These are phyloP conservation scores for Boletus mariae DNA, from an alignment of 1,284 basidiomycete genomes.

Conservation along the genomic window DNA sequence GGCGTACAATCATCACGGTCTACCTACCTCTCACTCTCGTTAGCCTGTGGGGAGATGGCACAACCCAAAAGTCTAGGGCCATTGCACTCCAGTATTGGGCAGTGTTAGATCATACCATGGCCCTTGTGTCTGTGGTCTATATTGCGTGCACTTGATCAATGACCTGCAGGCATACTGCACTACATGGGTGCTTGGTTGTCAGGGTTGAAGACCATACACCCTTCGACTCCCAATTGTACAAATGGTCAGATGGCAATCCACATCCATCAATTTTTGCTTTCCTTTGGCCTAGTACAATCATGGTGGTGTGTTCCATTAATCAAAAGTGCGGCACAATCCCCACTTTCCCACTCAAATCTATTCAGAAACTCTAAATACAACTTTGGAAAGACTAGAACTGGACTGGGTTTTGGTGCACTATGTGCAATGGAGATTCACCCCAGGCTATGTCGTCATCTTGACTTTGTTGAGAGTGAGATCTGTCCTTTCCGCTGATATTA, in stretches of 20 bases:
- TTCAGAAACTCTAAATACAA: not conserved
- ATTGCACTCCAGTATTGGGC: not conserved
- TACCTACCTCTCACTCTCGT: conserved; percentile 3
- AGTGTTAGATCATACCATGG: conserved; percentile 7
- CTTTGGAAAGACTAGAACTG: not conserved
- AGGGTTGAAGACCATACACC: too few relatives aligned
- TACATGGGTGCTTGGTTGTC: not conserved
- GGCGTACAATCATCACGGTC: conserved; percentile 1
- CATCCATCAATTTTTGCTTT: too few relatives aligned
- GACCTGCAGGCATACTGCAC: not conserved
- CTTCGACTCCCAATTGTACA: too few relatives aligned
- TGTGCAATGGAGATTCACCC: not conserved
- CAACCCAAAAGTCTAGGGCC: not conserved
- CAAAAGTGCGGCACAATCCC: not conserved
- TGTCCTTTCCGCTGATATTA: too few relatives aligned
- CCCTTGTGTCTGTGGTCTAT: not conserved
- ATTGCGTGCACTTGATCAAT: not conserved
- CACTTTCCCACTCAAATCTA: not conserved
- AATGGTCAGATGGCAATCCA: too few relatives aligned
- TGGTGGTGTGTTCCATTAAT: too few relatives aligned
- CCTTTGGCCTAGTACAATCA: too few relatives aligned
- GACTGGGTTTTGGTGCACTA: not conserved
- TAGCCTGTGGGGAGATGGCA: conserved; percentile 1
- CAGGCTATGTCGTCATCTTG: not conserved
- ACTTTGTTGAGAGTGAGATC: too few relatives aligned